These are phyloP conservation scores for Penicillium sp. DNA, from an alignment of 2,329 filamentous ascomycete species.

Conservation along the genomic window DNA sequence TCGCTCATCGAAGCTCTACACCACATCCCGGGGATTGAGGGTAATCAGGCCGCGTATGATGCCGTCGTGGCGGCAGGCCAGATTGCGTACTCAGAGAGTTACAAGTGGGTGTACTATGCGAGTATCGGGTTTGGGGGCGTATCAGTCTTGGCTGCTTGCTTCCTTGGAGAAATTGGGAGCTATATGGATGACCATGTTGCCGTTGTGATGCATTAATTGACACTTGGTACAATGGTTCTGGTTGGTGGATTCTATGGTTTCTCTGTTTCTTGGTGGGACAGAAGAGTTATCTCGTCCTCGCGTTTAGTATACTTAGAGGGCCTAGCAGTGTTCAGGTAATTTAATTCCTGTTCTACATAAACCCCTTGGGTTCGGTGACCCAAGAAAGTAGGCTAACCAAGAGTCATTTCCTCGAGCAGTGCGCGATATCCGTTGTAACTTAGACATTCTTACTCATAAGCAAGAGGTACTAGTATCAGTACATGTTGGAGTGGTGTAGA, in stretches of 20 bases:
- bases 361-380: background rate
- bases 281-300: too few relatives aligned
- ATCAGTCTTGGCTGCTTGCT: constrained; percentile 61
- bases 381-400: background rate
- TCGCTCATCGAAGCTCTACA: constrained; percentile 57
- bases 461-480: background rate
- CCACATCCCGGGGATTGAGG: constrained; percentile 57
- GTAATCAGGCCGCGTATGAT: constrained; percentile 55
- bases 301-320: too few relatives aligned
- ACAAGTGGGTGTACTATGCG: constrained; percentile 65
- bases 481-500: background rate
- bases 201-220: constrained; percentile 45
- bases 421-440: background rate
- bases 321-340: too few relatives aligned
- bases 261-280: too few relatives aligned
- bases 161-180: constrained; percentile 63
- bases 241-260: too few relatives aligned
- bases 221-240: too few relatives aligned
- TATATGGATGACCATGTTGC: constrained; percentile 65
- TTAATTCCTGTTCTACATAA: too few relatives aligned
- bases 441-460: background rate
- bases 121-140: constrained; percentile 66
- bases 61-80: constrained; percentile 62
- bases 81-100: constrained; percentile 62
- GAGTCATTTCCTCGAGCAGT: background rate